These are phyloP conservation scores for Morella rubra DNA, from an alignment of 306 rosid species.

Conservation along the genomic window DNA sequence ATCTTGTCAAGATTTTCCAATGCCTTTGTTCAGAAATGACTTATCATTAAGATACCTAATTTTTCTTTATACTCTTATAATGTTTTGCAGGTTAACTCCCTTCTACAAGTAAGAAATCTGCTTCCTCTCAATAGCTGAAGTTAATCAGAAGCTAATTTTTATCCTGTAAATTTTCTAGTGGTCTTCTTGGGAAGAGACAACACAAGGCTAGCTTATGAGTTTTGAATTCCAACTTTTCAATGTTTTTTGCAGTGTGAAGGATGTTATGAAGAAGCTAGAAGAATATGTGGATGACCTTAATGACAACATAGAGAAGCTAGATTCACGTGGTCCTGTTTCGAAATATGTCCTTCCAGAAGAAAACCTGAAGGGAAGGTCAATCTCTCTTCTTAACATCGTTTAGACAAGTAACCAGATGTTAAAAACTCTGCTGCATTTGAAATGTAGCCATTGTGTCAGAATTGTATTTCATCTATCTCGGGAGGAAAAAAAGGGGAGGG, in stretches of 20 bases:
- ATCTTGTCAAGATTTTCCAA: constrained; percentile 21
- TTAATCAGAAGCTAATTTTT: constrained; percentile 22
- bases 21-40: constrained; percentile 15
- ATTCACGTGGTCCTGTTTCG: constrained; percentile 84
- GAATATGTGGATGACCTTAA: constrained; percentile 78
- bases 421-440: constrained; percentile 5
- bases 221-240: constrained; percentile 16
- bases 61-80: constrained; percentile 17
- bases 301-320: constrained; percentile 59
- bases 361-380: constrained; percentile 81
- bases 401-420: constrained; percentile 12
- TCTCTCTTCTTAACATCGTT: constrained; percentile 19
- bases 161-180: constrained; percentile 6
- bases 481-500: too few species aligned
- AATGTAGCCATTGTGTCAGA: neutral
- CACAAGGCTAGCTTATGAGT: constrained; percentile 1
- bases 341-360: constrained; percentile 77
- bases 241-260: constrained; percentile 60
- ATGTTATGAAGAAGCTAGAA: constrained; percentile 60
- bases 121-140: constrained; percentile 24
- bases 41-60: constrained; percentile 10
- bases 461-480: neutral
- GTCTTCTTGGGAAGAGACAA: neutral
- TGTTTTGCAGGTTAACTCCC: constrained; percentile 80
- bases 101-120: constrained; percentile 77